Evolutionary conservation across 352 stramenopile species (phyloP).

Genomic region (Blastocystis sp.): DNA sequence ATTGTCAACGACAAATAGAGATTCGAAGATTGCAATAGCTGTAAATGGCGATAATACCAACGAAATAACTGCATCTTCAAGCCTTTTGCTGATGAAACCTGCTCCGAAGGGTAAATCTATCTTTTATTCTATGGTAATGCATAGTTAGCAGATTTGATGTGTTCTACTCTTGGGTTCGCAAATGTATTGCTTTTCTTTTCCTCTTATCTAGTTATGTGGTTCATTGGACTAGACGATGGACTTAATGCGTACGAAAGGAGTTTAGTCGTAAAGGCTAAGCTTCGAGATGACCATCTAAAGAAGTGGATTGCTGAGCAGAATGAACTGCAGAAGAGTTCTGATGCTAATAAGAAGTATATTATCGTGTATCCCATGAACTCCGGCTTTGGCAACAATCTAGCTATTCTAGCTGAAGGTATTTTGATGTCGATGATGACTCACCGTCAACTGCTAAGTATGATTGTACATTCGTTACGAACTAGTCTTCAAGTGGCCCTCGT

Average conservation of each 20-base stretch:
- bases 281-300: not conserved
- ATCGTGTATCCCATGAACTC: not conserved
- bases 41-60: too few species aligned
- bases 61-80: too few species aligned
- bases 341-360: not conserved
- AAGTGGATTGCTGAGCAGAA: slow-evolving; percentile 15
- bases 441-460: slow-evolving; percentile 10
- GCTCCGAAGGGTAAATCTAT: not conserved
- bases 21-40: too few species aligned
- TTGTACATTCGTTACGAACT: not conserved
- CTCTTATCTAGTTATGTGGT: not conserved
- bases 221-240: not conserved
- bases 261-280: not conserved
- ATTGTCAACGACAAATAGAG: too few species aligned
- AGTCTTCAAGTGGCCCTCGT: slow-evolving; percentile 19
- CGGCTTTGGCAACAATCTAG: slow-evolving; percentile 8
- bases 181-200: not conserved
- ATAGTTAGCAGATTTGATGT: not conserved
- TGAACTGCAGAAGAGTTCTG: not conserved
- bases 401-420: slow-evolving; percentile 32
- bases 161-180: not conserved
- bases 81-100: too few species aligned
- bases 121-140: not conserved
- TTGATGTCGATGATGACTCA: slow-evolving; percentile 32
- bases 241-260: slow-evolving; percentile 21